phyloP scores from a whole-genome alignment of 1,284 basidiomycete species.

The Phellinidium pouzarii region DNA sequence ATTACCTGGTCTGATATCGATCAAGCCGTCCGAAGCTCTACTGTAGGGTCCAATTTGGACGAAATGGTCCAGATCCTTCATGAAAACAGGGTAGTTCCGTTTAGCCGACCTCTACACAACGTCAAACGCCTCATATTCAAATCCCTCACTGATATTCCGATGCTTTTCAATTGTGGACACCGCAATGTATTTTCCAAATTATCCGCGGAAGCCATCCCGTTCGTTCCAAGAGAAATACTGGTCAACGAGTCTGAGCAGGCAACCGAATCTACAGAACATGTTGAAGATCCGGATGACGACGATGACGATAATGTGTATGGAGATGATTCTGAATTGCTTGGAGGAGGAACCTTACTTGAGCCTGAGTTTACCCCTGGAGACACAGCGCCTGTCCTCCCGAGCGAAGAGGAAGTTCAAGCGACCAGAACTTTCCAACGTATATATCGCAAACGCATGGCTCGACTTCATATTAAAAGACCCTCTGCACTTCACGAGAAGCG shows the following conservation, averaged over 20 bases:
- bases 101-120: neutral
- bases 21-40: neutral
- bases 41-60: neutral
- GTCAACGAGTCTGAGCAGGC: neutral
- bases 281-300: neutral
- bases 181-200: neutral
- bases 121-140: neutral
- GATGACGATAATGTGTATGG: neutral
- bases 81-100: neutral
- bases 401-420: neutral
- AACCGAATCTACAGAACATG: neutral
- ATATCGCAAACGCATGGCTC: neutral
- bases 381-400: neutral
- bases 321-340: neutral
- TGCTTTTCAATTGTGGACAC: neutral
- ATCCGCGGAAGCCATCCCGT: neutral
- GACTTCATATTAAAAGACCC: neutral
- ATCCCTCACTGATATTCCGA: neutral
- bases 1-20: neutral
- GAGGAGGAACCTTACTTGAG: neutral
- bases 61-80: constrained; percentile 9
- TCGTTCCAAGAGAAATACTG: neutral
- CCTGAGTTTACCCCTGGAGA: neutral
- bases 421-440: neutral
- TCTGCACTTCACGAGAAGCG: neutral